These are phyloP conservation scores for Amanita phalloides DNA, from an alignment of 768 basidiomycete species.

Conservation along the genomic window DNA sequence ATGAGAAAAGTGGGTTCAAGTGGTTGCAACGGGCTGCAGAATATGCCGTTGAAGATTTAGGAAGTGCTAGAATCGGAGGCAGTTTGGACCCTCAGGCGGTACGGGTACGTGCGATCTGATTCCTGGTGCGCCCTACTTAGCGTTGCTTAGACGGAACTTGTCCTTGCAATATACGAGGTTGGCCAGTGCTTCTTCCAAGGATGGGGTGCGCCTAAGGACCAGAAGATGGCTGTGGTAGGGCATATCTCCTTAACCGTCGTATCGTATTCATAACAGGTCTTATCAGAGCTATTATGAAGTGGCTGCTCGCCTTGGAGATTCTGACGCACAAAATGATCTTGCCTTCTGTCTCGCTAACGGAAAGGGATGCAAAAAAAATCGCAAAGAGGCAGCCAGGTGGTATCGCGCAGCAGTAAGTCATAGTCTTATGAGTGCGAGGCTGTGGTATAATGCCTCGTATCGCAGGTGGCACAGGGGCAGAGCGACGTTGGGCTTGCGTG, in stretches of 20 bases:
- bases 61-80: conserved; percentile 41
- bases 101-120: conserved; percentile 23
- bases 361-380: conserved; percentile 83
- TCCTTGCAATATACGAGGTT: conserved; percentile 86
- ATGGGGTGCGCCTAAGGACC: conserved; percentile 81
- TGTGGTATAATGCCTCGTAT: conserved; percentile 1
- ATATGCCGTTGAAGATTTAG: conserved; percentile 66
- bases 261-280: neutral
- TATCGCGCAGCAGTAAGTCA: conserved; percentile 72
- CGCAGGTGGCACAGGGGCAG: conserved; percentile 47
- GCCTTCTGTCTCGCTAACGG: conserved; percentile 82
- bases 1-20: conserved; percentile 69
- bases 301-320: conserved; percentile 76
- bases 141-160: conserved; percentile 54
- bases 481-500: conserved; percentile 82
- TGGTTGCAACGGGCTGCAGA: conserved; percentile 83
- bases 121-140: neutral
- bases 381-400: conserved; percentile 81
- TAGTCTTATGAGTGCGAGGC: neutral
- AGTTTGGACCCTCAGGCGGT: conserved; percentile 41
- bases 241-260: neutral
- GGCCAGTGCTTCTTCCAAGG: conserved; percentile 90
- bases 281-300: conserved; percentile 71
- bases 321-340: conserved; percentile 80
- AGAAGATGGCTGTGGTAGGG: conserved; percentile 81